phyloP scores from a whole-genome alignment of 225 moss, liverwort and hornwort species.

The Straminergon stramineum region DNA sequence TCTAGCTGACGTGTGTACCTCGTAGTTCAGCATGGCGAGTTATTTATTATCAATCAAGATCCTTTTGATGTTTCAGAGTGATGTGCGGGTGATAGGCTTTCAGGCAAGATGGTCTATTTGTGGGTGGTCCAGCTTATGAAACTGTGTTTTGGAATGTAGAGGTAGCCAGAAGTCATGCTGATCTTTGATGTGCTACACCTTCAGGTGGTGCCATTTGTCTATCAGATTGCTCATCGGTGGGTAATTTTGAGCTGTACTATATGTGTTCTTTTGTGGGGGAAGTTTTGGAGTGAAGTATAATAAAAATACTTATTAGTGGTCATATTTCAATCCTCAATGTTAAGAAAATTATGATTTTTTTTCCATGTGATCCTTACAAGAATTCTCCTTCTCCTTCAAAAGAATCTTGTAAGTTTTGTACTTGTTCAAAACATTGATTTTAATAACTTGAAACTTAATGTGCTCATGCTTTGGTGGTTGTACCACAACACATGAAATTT shows the following conservation, averaged over 20 bases:
- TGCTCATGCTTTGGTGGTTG: not conserved
- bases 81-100: not conserved
- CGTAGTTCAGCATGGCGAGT: too few species aligned
- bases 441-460: not conserved
- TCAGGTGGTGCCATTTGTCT: not conserved
- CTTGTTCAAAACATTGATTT: not conserved
- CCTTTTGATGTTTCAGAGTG: not conserved
- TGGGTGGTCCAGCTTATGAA: not conserved
- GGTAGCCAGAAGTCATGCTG: not conserved
- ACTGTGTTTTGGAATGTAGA: not conserved
- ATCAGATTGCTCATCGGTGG: not conserved
- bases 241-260: too few species aligned
- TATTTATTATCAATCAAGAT: not conserved
- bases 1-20: too few species aligned
- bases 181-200: too few species aligned
- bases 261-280: too few species aligned
- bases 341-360: not conserved
- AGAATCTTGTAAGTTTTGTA: not conserved
- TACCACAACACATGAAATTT: not conserved
- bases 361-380: fast-evolving
- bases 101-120: not conserved
- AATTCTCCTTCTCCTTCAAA: not conserved
- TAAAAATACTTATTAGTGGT: too few species aligned
- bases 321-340: not conserved
- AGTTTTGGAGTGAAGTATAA: not conserved